Conservation (phyloP, 176 grass and related monocot species). For the Aegilops sharonensis region DNA sequence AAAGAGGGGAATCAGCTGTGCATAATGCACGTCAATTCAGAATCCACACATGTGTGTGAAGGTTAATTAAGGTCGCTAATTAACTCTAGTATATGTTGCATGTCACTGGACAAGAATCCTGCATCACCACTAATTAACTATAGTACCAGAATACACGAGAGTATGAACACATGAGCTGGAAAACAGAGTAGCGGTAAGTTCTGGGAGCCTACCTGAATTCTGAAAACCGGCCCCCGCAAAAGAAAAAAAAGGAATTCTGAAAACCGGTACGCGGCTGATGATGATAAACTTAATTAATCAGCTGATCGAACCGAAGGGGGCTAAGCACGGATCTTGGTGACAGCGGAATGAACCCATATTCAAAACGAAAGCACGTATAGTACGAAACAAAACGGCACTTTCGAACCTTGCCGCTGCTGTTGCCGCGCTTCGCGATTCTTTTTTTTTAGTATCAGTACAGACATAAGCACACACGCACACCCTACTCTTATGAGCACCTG, state of each 20-base stretch:
- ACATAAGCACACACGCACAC: too few species aligned
- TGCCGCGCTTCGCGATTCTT: background rate
- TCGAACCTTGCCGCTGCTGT: background rate
- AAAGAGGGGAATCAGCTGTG: background rate
- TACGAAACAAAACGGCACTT: conserved; percentile 38
- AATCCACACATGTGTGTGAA: background rate
- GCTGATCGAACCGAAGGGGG: background rate
- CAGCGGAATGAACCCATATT: background rate
- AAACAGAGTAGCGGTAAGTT: background rate
- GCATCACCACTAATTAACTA: background rate
- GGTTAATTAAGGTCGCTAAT: background rate
- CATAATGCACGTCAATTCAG: conserved; percentile 17
- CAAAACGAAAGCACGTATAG: background rate
- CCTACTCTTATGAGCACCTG: too few species aligned
- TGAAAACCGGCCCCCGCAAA: background rate
- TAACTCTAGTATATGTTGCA: background rate
- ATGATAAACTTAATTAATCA: background rate
- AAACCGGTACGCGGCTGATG: background rate
- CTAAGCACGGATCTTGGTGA: conserved; percentile 25
- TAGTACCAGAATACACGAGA: too few species aligned
- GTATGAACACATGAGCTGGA: conserved; percentile 23
- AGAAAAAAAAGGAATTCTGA: background rate
- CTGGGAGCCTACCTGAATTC: conserved; percentile 10
- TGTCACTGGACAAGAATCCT: background rate
- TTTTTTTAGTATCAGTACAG: too few species aligned